Conservation (phyloP, 257 asterid species). For the Solanum habrochaites region DNA sequence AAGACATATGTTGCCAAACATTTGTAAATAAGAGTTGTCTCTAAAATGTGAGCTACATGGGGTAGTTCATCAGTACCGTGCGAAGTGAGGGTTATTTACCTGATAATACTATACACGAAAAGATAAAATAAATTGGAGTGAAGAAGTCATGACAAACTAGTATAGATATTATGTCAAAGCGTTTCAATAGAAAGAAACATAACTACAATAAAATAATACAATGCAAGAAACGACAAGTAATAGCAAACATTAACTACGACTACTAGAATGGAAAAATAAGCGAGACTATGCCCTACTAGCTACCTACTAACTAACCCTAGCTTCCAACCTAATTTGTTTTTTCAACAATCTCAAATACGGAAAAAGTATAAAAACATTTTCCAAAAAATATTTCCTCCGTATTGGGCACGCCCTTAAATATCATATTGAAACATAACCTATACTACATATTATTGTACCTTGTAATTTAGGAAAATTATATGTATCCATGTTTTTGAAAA, state of each 20-base stretch:
- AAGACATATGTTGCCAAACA: background rate
- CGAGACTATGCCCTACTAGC: too few species aligned
- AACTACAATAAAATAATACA: too few species aligned
- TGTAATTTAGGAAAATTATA: background rate
- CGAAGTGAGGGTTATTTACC: accelerated
- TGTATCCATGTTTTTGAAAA: background rate
- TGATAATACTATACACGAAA: background rate
- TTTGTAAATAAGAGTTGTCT: background rate
- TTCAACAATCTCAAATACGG: background rate
- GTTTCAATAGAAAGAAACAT: too few species aligned
- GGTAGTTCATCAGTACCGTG: background rate
- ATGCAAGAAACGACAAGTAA: background rate
- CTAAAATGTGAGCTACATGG: background rate
- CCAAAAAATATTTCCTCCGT: background rate
- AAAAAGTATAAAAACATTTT: background rate
- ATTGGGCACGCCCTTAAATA: background rate
- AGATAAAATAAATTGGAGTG: background rate
- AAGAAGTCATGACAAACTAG: background rate
- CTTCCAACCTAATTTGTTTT: background rate
- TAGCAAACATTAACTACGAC: background rate
- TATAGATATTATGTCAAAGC: background rate
- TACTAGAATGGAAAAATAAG: background rate
- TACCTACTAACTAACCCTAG: background rate
- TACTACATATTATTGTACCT: background rate
- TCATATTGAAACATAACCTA: background rate